Base-by-base conservation (phyloP, 2,329 filamentous ascomycete genomes). In the Sarocladiaceae sp. region DNA sequence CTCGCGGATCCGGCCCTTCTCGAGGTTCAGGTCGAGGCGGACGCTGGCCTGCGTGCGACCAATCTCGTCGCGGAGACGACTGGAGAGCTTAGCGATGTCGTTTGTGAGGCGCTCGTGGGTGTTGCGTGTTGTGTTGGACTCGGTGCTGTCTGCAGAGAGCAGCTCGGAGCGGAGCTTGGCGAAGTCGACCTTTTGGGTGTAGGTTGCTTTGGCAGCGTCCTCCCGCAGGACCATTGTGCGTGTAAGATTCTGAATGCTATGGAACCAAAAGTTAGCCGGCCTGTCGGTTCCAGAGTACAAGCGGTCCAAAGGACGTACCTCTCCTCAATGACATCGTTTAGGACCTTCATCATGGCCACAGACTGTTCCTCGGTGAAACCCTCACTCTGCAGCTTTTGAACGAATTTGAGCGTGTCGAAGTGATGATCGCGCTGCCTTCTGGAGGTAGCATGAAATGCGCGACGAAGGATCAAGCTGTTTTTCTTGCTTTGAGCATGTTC, bases 151-250 rank as follows among this genome's bases (percentile, higher is more conserved):
- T 41, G 90, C 84, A 5, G 88, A 90, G 18, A 96, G 78, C 18
- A 98, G 81, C 65, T 98, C 93, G 46, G 88, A 94, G 53, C 93
- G 88, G 33, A 97, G 81, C 70, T 97, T 96, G 49, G 91, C 90
- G 60, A 98, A 97, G 68, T 98, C 93, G 51, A 97, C 93, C 65
- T 97, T 97, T 62, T 97, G 82, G 2, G 81, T 83, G 62, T 85
- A 85, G 3, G 80, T 84, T 21, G 85, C 83, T 59, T 87, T 86
- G 58, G 88, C 85, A 50, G 88, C 80, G 67, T 95, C 93, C 68
- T 98, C 93, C 58, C 90, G 88, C 37, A 95, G 78, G 33, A 98
- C 93, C 93, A 98, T 98, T 13, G 91, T 97, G 51, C 91, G 83
- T 1, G 91, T 97, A 41, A 98, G 76, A 65, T 97, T 97, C 63